Evolutionary conservation across 331 rosid genomes (phyloP).

Genomic region (Malus hybrid): DNA sequence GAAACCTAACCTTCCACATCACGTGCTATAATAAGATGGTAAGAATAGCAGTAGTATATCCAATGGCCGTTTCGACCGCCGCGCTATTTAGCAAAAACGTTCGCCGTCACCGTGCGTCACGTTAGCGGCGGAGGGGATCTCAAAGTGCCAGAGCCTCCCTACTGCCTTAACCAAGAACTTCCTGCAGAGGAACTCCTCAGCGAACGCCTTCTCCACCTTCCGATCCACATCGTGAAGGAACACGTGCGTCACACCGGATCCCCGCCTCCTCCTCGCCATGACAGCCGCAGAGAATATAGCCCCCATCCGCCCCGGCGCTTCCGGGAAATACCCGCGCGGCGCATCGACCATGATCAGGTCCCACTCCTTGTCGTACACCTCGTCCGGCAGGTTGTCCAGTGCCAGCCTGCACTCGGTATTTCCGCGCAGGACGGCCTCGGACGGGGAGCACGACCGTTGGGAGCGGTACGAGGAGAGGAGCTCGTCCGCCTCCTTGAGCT

Average conservation of each 20-base stretch:
- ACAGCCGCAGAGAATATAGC: constrained; percentile 84
- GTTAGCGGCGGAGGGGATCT: constrained; percentile 47
- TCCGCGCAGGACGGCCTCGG: constrained; percentile 41
- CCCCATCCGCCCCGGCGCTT: constrained; percentile 88
- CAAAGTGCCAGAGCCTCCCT: constrained; percentile 78
- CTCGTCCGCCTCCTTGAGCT: constrained; percentile 47
- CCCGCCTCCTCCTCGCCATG: constrained; percentile 62
- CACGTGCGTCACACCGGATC: constrained; percentile 70
- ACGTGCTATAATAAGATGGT: too few relatives aligned
- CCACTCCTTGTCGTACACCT: constrained; percentile 78
- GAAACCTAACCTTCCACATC: too few relatives aligned
- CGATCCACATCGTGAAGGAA: constrained; percentile 81
- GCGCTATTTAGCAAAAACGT: constrained; percentile 35
- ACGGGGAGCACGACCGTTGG: constrained; percentile 40
- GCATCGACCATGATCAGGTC: constrained; percentile 91
- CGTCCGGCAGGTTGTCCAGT: constrained; percentile 50
- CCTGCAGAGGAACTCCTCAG: constrained; percentile 66
- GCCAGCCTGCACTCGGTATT: constrained; percentile 59
- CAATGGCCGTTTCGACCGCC: neutral
- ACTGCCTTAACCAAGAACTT: constrained; percentile 41
- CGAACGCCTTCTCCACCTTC: constrained; percentile 67
- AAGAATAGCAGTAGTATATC: too few relatives aligned
- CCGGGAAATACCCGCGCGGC: constrained; percentile 68
- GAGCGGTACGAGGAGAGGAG: constrained; percentile 37
- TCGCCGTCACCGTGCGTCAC: neutral